Conservation (phyloP, 2,329 filamentous ascomycete species). For the Sphaerulina populicola region DNA sequence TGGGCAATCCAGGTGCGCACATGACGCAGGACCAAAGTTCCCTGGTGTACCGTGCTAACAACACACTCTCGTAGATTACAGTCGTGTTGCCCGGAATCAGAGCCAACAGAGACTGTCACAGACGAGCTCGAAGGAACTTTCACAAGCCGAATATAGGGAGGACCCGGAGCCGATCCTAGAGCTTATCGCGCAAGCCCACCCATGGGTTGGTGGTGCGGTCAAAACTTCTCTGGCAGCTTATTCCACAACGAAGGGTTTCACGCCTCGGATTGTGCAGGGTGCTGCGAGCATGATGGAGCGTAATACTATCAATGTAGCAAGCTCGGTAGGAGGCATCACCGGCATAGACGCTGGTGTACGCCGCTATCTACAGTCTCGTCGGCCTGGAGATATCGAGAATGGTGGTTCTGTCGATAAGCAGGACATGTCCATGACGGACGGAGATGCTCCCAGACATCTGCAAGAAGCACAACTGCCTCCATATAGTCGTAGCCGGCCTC, state of each 20-base stretch:
- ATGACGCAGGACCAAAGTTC: neutral
- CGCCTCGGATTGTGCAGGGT: constrained; percentile 75
- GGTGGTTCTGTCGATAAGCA: constrained; percentile 30
- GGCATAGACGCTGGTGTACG: constrained; percentile 81
- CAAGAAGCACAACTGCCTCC: constrained; percentile 66
- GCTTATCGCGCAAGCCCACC: constrained; percentile 79
- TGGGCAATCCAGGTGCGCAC: constrained; percentile 42
- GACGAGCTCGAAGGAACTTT: constrained; percentile 12
- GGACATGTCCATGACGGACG: constrained; percentile 43
- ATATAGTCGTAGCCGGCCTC: constrained; percentile 62
- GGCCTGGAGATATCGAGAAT: constrained; percentile 46
- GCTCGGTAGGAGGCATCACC: constrained; percentile 71
- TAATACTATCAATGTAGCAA: constrained; percentile 78
- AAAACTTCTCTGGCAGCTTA: constrained; percentile 80
- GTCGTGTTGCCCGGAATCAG: constrained; percentile 33
- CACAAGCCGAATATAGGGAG: constrained; percentile 24
- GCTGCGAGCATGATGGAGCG: constrained; percentile 85
- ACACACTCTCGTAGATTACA: constrained; percentile 35
- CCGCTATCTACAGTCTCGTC: constrained; percentile 62
- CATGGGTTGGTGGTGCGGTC: constrained; percentile 66
- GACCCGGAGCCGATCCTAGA: constrained; percentile 74
- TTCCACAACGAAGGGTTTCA: constrained; percentile 79
- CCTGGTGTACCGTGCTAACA: constrained; percentile 3
- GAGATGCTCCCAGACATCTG: constrained; percentile 37
- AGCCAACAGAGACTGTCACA: constrained; percentile 26